Conservation (phyloP, 179 eudicot species). For the Patellifolia procumbens region DNA sequence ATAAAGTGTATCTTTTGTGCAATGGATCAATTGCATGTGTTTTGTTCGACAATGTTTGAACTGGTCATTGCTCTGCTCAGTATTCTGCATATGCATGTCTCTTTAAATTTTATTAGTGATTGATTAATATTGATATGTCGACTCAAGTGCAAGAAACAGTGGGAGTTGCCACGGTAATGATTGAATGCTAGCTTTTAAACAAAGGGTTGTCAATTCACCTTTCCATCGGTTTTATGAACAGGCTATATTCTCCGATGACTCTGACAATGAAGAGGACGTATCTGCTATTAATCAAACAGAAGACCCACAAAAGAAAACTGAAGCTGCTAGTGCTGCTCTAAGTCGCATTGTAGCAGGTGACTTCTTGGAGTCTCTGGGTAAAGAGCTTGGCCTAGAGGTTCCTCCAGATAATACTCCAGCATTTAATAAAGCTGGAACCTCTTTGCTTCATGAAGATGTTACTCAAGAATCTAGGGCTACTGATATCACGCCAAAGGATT, state of each 20-base stretch:
- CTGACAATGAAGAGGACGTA: constrained; percentile 66
- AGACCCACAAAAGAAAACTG: constrained; percentile 62
- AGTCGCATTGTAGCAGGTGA: constrained; percentile 92
- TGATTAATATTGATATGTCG: background rate
- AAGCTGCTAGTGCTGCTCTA: constrained; percentile 76
- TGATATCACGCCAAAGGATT: constrained; percentile 4
- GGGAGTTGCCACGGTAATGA: background rate
- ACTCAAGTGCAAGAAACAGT: background rate
- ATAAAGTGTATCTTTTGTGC: too few relatives aligned
- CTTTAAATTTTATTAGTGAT: too few relatives aligned
- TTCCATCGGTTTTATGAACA: constrained; percentile 33
- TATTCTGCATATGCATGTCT: background rate
- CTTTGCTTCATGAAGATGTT: constrained; percentile 23
- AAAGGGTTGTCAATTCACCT: constrained; percentile 1
- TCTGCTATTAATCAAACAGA: constrained; percentile 41
- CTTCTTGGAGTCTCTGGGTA: constrained; percentile 89
- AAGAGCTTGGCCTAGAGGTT: constrained; percentile 89
- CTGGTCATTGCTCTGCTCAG: too few relatives aligned
- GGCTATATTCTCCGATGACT: constrained; percentile 96
- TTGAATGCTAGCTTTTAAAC: background rate
- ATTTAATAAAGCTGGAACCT: constrained; percentile 29
- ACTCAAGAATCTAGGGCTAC: constrained; percentile 25
- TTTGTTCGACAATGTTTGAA: too few relatives aligned
- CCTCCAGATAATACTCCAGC: constrained; percentile 67
- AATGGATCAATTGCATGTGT: too few relatives aligned